Conservation (phyloP, 768 basidiomycete genomes). For the Mycena olivaceomarginata region DNA sequence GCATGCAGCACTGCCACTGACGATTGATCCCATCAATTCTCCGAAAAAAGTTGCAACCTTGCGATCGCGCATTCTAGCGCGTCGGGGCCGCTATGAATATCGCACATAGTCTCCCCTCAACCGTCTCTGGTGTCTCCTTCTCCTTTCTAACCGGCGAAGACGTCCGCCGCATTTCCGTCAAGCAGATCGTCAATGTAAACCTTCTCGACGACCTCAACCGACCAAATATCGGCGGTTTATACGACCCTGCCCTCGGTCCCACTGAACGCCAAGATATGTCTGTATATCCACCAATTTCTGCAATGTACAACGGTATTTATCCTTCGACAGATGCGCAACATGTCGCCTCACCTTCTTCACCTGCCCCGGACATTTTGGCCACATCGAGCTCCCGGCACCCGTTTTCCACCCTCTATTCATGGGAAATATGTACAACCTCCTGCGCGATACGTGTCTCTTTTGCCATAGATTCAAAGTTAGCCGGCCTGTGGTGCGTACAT, state of each 20-base stretch:
- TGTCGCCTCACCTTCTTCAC: constrained; percentile 95
- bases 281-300: constrained; percentile 55
- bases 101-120: constrained; percentile 90
- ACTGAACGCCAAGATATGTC: constrained; percentile 93
- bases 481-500: constrained; percentile 75
- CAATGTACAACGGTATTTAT: constrained; percentile 42
- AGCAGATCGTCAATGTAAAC: constrained; percentile 95
- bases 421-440: constrained; percentile 89
- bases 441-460: constrained; percentile 93
- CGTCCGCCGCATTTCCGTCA: constrained; percentile 95
- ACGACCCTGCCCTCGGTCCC: constrained; percentile 97
- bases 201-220: constrained; percentile 95
- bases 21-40: not conserved
- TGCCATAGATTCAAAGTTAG: constrained; percentile 94
- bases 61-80: constrained; percentile 12
- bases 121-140: constrained; percentile 91
- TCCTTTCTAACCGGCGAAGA: constrained; percentile 94
- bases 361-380: constrained; percentile 98
- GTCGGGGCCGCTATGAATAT: constrained; percentile 83
- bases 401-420: constrained; percentile 99
- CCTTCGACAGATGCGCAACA: constrained; percentile 85
- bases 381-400: constrained; percentile 96
- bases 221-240: constrained; percentile 94
- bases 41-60: constrained; percentile 20
- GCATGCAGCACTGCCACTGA: not conserved